These are phyloP conservation scores for Vaccinium darrowii DNA, from an alignment of 148 eudicot genomes.

Conservation along the genomic window DNA sequence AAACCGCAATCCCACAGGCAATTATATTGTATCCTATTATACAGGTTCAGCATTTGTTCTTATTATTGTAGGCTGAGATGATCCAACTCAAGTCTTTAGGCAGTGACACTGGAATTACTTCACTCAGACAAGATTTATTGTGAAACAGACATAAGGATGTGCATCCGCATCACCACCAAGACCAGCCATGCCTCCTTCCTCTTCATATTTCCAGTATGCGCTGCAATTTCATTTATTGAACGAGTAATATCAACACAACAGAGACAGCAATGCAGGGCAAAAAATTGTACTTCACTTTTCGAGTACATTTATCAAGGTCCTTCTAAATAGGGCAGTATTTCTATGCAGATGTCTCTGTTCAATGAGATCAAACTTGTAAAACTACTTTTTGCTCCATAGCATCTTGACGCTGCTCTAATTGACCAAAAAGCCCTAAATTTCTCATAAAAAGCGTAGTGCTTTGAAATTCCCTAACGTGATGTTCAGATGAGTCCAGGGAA, in stretches of 20 bases:
- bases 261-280: too few species aligned
- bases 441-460: too few species aligned
- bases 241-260: too few species aligned
- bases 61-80: slow-evolving; percentile 19
- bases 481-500: neutral
- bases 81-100: slow-evolving; percentile 8
- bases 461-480: too few species aligned
- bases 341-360: neutral
- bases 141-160: slow-evolving; percentile 92
- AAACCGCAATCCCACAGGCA: slow-evolving; percentile 7
- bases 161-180: slow-evolving; percentile 65
- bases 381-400: neutral
- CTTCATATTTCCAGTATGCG: too few species aligned
- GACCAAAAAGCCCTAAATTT: too few species aligned
- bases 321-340: neutral
- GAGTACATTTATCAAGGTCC: too few species aligned
- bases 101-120: neutral
- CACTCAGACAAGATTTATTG: slow-evolving; percentile 59
- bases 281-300: too few species aligned
- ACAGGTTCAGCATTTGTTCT: slow-evolving; percentile 13
- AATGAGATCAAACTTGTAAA: neutral
- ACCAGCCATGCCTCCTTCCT: too few species aligned
- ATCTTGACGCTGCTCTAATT: too few species aligned
- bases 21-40: slow-evolving; percentile 14
- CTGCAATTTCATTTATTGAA: too few species aligned